Percentiles rank a stretch among this genome's conserved stretches.
phyloP scores from a whole-genome alignment of 768 basidiomycete species.

The Cantharellus anzutake region DNA sequence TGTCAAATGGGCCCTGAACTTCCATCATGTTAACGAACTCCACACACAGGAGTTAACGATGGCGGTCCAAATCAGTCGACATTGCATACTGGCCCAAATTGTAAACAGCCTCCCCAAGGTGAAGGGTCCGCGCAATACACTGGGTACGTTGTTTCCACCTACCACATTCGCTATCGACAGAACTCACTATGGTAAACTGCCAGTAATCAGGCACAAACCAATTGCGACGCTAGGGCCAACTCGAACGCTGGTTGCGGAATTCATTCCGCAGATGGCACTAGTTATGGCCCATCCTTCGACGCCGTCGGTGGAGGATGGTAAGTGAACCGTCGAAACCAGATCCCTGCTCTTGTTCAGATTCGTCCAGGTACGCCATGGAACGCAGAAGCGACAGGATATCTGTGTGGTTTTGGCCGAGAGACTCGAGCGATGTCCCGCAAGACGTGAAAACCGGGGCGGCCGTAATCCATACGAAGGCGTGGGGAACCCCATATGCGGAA shows the following conservation, averaged over 20 bases:
- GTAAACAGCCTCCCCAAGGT: slow-evolving; percentile 6
- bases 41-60: slow-evolving; percentile 9
- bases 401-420: slow-evolving; percentile 6
- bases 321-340: slow-evolving; percentile 4
- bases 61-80: slow-evolving; percentile 5
- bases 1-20: not conserved
- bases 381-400: slow-evolving; percentile 8
- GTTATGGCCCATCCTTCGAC: slow-evolving; percentile 6
- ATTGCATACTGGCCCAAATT: slow-evolving; percentile 8
- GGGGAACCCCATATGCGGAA: slow-evolving; percentile 6
- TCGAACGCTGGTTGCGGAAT: slow-evolving; percentile 18
- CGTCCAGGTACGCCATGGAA: slow-evolving; percentile 9
- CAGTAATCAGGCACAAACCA: not conserved
- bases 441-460: slow-evolving; percentile 7
- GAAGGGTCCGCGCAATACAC: not conserved
- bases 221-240: slow-evolving; percentile 10
- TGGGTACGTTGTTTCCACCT: slow-evolving; percentile 5
- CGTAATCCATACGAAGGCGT: not conserved
- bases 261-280: slow-evolving; percentile 1
- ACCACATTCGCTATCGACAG: not conserved
- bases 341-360: too few species aligned
- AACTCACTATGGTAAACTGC: not conserved
- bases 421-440: slow-evolving; percentile 6
- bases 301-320: slow-evolving; percentile 19
- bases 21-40: not conserved